These are phyloP conservation scores for Colletotrichum simmondsii DNA, from an alignment of 2,329 filamentous ascomycete genomes.

Conservation along the genomic window DNA sequence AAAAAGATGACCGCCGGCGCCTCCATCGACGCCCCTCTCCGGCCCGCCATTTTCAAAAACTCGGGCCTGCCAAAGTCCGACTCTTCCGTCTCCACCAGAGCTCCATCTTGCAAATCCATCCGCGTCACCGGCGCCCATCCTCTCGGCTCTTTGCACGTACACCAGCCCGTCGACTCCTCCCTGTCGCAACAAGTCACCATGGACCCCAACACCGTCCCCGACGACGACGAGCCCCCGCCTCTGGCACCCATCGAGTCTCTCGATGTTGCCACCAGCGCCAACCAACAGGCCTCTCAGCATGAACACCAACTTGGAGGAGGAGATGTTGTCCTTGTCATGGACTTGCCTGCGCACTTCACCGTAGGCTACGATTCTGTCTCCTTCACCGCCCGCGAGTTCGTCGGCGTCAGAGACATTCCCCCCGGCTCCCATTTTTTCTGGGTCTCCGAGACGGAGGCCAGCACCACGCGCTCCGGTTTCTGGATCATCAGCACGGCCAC, in stretches of 20 bases:
- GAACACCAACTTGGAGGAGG: constrained; percentile 48
- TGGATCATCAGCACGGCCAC: constrained; percentile 60
- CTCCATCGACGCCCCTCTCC: constrained; percentile 33
- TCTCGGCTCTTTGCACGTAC: constrained; percentile 54
- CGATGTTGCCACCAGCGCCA: not conserved
- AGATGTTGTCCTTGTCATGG: constrained; percentile 64
- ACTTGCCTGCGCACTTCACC: constrained; percentile 61
- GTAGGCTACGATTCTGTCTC: constrained; percentile 65
- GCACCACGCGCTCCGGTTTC: constrained; percentile 65
- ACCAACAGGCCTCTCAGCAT: constrained; percentile 32
- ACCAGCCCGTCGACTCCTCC: constrained; percentile 40
- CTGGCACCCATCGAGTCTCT: constrained; percentile 38
- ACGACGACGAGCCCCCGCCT: constrained; percentile 43
- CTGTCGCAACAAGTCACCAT: constrained; percentile 29
- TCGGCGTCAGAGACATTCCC: constrained; percentile 66
- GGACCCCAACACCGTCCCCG: constrained; percentile 33
- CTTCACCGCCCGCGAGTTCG: constrained; percentile 59
- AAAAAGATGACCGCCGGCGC: constrained; percentile 22
- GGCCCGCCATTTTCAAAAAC: constrained; percentile 30
- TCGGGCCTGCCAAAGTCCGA: constrained; percentile 48
- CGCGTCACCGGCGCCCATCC: constrained; percentile 52
- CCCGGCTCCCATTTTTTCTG: constrained; percentile 69
- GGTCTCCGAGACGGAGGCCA: constrained; percentile 60
- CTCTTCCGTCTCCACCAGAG: constrained; percentile 46
- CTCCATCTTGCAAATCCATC: constrained; percentile 45